Base-by-base conservation (phyloP, 768 basidiomycete genomes). In the Cystoderma amianthinum region DNA sequence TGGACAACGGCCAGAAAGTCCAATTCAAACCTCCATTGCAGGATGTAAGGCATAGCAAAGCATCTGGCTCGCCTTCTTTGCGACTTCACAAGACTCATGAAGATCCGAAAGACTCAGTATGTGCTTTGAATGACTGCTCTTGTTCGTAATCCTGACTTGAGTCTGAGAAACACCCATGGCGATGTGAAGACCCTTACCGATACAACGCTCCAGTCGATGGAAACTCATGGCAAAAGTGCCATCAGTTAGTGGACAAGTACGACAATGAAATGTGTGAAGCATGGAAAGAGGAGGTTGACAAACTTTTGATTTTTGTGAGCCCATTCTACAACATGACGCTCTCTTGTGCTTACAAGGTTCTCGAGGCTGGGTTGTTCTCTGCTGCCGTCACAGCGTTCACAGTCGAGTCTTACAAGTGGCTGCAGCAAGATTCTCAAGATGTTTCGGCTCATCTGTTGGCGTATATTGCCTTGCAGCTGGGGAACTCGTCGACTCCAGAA, bases 351-450 rank as follows among this genome's bases (percentile, higher is more conserved):
- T 24, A 24, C 5, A 36, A 19, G n/a, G 9, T 16, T 7, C 12
- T 41, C 12, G 28, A 64, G 61, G 52, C 58, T 22, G 62, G 62
- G 50, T 46, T 63, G 4, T 63, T 63, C 39, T 61, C 59, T 22
- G 54, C 58, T 6, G 57, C 54, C 3, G 46, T 56, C 18, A 58
- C 56, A 4, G 48, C 63, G 4, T 63, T 63, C 39, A 56, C 56
- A 9, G 51, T 61, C 15, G 48, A 59, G 35, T 55, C 48, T 25
- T 52, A 60, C 39, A 44, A 50, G n/a, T 42, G 44, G 16, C 48
- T 63, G 15, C 32, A 47, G 10, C 49, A 43, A 16, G 45, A 62
- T 39, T 44, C 53, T 0, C 36, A 23, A 16, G 47, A 47, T 6
- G 48, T 45, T 9, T 52, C 53, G 5, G 44, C 43, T 23, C 38